Conservation (phyloP, 2,329 filamentous ascomycete genomes). For the Chrysosporium keratinophilum region DNA sequence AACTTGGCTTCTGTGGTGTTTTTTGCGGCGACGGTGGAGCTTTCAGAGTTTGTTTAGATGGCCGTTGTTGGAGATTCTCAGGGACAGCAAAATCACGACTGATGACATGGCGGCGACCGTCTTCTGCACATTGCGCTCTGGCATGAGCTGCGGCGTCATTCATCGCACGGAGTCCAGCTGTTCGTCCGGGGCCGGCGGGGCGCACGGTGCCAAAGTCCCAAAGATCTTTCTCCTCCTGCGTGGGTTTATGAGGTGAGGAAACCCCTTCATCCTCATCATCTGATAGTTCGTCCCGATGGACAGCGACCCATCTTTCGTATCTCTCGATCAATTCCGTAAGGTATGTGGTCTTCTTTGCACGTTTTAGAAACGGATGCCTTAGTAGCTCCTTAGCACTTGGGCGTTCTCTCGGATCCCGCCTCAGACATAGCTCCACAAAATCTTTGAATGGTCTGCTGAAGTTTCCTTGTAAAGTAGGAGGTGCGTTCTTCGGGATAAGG, state of each 20-base stretch:
- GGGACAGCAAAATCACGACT: constrained; percentile 7
- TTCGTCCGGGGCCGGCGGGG: constrained; percentile 59
- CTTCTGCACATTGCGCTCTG: constrained; percentile 45
- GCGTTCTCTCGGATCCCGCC: constrained; percentile 78
- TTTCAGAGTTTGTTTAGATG: constrained; percentile 25
- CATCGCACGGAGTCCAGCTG: constrained; percentile 57
- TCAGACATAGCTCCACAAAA: constrained; percentile 71
- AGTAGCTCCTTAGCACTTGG: constrained; percentile 79
- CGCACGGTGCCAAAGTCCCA: constrained; percentile 98
- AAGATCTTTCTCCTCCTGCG: constrained; percentile 66
- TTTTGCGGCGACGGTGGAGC: constrained; percentile 48
- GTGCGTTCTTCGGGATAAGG: constrained; percentile 86
- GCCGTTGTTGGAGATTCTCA: constrained; percentile 24
- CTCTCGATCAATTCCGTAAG: constrained; percentile 91
- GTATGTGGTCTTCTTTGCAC: constrained; percentile 92
- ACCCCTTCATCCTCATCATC: constrained; percentile 53
- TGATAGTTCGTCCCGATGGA: constrained; percentile 61
- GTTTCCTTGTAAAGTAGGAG: constrained; percentile 68
- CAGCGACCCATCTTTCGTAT: constrained; percentile 74
- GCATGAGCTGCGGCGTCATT: constrained; percentile 74
- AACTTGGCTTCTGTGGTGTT: constrained; percentile 46
- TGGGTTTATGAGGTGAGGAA: constrained; percentile 24
- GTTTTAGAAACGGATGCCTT: constrained; percentile 79
- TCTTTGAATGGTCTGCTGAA: constrained; percentile 78
- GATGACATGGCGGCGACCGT: constrained; percentile 2